Conservation (phyloP, 768 basidiomycete genomes). For the Cystofilobasidium bisporidii region DNA sequence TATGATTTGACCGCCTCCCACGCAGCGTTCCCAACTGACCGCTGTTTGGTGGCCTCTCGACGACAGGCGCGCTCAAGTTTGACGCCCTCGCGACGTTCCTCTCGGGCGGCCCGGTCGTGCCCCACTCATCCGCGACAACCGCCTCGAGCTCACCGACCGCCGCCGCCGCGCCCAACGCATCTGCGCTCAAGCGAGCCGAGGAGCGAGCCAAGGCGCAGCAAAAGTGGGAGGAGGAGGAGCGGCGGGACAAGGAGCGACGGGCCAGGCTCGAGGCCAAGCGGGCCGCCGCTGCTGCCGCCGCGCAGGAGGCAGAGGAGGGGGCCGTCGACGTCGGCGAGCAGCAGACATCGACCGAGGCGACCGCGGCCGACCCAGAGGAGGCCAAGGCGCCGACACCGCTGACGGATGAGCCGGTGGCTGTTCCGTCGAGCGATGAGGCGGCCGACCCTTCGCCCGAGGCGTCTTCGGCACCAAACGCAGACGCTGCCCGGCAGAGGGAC, state of each 20-base stretch:
- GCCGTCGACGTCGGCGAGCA: not conserved
- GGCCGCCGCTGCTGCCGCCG: not conserved
- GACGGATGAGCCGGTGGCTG: not conserved
- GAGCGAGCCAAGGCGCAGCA: slow-evolving; percentile 21
- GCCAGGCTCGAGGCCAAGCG: slow-evolving; percentile 20
- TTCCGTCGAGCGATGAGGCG: not conserved
- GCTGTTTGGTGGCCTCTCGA: slow-evolving; percentile 2
- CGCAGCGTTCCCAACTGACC: not conserved
- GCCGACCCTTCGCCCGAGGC: not conserved
- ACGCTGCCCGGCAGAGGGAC: not conserved
- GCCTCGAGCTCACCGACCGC: not conserved
- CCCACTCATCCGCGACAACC: slow-evolving; percentile 2
- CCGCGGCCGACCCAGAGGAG: slow-evolving; percentile 3
- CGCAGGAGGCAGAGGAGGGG: too few species aligned
- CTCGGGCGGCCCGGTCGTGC: slow-evolving; percentile 45
- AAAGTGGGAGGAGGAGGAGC: slow-evolving; percentile 26
- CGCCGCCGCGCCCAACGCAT: slow-evolving; percentile 18
- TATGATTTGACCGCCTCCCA: too few species aligned
- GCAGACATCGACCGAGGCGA: not conserved
- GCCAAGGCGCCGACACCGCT: slow-evolving; percentile 9
- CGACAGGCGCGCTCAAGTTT: slow-evolving; percentile 58
- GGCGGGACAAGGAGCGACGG: slow-evolving; percentile 18
- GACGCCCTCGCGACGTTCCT: slow-evolving; percentile 66
- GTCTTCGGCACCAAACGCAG: not conserved
- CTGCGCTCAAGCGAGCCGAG: slow-evolving; percentile 10